A percentile compares a stretch with the other conserved stretches of the same genome.
phyloP scores from a whole-genome alignment of 805 yeast genomes.

The Kodamaea lidongshanica region DNA sequence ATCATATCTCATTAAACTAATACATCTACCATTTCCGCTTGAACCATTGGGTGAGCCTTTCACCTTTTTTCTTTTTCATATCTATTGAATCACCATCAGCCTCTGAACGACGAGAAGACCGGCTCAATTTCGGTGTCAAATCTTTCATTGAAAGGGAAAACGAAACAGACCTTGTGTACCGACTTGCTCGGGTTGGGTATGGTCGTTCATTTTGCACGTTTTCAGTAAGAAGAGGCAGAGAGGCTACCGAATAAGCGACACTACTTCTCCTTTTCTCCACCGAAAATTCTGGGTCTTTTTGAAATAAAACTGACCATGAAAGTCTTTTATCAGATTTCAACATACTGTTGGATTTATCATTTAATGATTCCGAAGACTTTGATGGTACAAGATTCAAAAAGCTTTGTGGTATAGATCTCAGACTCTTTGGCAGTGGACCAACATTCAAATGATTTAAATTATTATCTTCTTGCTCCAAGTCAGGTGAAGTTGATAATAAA shows the following conservation, averaged over 20 bases:
- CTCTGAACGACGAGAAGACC: constrained; percentile 4
- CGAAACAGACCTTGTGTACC: constrained; percentile 19
- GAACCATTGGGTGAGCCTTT: constrained; percentile 22
- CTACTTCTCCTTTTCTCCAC: constrained; percentile 8
- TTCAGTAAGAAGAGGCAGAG: constrained; percentile 7
- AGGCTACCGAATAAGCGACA: constrained; percentile 8
- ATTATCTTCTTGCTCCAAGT: too few species aligned
- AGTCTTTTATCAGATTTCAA: not conserved
- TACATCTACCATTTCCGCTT: constrained; percentile 15
- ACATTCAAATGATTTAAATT: too few species aligned
- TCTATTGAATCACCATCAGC: constrained; percentile 8
- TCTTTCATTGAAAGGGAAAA: constrained; percentile 16
- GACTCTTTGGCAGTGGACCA: too few species aligned
- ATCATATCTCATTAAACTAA: too few species aligned
- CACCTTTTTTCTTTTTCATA: constrained; percentile 13
- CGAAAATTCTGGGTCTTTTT: too few species aligned
- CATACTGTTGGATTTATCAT: not conserved
- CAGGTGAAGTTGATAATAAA: too few species aligned
- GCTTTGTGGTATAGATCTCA: too few species aligned
- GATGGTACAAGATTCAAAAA: too few species aligned
- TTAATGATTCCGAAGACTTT: too few species aligned
- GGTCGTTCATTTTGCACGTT: not conserved
- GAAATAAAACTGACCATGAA: too few species aligned
- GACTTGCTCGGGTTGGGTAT: constrained; percentile 1
- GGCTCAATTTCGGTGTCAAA: constrained; percentile 14